Evolutionary conservation across 805 yeast genomes (phyloP).

Genomic region (Yarrowia osloensis): DNA sequence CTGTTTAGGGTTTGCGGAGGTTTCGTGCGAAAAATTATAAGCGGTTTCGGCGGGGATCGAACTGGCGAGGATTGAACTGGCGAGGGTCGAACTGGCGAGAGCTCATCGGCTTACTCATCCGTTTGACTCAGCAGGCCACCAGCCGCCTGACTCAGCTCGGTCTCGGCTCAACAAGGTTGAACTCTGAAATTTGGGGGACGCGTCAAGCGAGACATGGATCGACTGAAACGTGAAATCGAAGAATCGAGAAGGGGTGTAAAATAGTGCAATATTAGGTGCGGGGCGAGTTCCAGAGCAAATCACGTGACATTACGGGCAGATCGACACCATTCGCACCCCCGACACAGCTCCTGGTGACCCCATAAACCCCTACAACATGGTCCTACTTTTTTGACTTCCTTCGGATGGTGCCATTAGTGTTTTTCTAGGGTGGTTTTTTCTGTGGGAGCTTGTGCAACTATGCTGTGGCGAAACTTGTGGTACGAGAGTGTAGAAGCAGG

Average conservation of each 20-base stretch:
- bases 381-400: too few species aligned
- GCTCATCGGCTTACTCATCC: neutral
- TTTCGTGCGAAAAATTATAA: neutral
- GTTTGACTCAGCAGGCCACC: too few species aligned
- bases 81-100: neutral
- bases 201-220: neutral
- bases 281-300: too few species aligned
- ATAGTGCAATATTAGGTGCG: neutral
- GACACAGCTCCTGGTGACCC: too few species aligned
- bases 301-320: too few species aligned
- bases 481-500: slow-evolving; percentile 5
- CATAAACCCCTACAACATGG: too few species aligned
- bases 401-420: slow-evolving; percentile 8
- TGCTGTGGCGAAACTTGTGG: slow-evolving; percentile 22
- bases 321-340: too few species aligned
- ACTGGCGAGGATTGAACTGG: too few species aligned
- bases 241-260: neutral
- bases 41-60: neutral
- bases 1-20: neutral
- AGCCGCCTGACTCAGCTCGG: neutral
- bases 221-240: too few species aligned
- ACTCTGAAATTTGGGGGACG: neutral
- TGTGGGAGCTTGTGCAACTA: neutral
- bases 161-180: neutral
- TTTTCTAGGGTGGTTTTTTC: neutral